phyloP scores from a whole-genome alignment of 1,284 basidiomycete genomes.

The Leccinum solheimii region DNA sequence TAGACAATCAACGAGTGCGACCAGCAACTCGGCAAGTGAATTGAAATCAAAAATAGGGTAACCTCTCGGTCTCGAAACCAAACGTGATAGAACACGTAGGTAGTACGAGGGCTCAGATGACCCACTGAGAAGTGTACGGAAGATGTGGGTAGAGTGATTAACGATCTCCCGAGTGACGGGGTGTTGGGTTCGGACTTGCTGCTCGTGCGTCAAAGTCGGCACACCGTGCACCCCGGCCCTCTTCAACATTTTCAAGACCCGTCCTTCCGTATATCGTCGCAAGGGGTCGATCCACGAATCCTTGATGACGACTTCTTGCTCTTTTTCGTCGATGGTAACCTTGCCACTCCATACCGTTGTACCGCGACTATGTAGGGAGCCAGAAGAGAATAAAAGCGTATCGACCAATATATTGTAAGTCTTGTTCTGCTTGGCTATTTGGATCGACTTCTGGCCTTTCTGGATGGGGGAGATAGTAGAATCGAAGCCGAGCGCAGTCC shows the following conservation, averaged over 20 bases:
- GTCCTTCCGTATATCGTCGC: background rate
- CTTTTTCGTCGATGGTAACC: background rate
- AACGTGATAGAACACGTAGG: background rate
- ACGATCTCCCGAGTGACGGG: background rate
- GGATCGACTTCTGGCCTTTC: background rate
- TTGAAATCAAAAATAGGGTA: background rate
- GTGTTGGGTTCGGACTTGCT: background rate
- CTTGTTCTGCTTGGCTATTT: background rate
- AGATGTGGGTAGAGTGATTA: background rate
- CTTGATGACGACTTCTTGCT: background rate
- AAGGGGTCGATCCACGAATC: background rate
- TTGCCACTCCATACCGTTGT: background rate
- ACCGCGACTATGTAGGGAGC: background rate
- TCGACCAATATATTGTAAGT: background rate
- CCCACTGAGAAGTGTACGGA: background rate
- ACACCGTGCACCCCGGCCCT: background rate
- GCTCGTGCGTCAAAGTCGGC: background rate
- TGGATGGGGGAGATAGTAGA: background rate
- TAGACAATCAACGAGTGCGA: background rate
- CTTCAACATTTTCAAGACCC: background rate
- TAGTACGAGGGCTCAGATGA: background rate
- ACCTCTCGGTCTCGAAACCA: background rate
- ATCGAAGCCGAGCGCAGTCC: background rate
- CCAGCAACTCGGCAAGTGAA: background rate
- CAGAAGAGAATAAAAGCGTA: background rate